Base-by-base conservation (phyloP, 1,284 basidiomycete species). In the Cerrena zonata region DNA sequence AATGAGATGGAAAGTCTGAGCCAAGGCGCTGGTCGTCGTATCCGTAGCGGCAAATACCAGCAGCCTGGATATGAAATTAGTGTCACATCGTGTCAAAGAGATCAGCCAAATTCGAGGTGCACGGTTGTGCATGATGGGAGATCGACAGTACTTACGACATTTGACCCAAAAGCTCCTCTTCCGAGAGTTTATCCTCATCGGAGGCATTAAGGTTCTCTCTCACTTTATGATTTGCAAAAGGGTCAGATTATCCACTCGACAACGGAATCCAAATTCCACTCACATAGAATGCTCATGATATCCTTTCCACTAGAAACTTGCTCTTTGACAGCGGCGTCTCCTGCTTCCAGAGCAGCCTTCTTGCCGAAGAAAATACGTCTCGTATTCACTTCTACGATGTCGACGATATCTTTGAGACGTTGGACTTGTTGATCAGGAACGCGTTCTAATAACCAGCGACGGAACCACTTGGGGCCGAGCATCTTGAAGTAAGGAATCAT, bases 251-350 rank as follows among this genome's bases (percentile, higher is more conserved):
- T 21, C 7, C n/a, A 24, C 5, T 34, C 24, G 22, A 12, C 24
- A 12, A 2, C 18, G 12, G 12, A 26, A 13, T 5, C 12, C 13
- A 15, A 42, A 23, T 19, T 10, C 39, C 18, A 62, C 73, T 57
- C 41, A 77, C 67, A 49, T 2, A 67, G 49, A 15, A 76, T 66
- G 49, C 73, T 75, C 56, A 76, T 69, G 43, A 77, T 63, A 53
- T 78, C 76, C 51, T 70, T 72, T 5, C 71, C 73, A 45, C 67
- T 59, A 3, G 62, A 65, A 34, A 73, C 61, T 49, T 71, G 67
- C 22, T 51, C 54, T 34, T 47, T 38, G 5, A 57, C 41, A 2
- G 55, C 56, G 23, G 54, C 56, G 37, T 65, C 60, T 0, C 58
- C 60, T 23, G 51, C 44, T 18, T 43, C 45, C 10, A 65, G 50